Conservation (phyloP, 345 rosid species). For the Toxicodendron radicans region DNA sequence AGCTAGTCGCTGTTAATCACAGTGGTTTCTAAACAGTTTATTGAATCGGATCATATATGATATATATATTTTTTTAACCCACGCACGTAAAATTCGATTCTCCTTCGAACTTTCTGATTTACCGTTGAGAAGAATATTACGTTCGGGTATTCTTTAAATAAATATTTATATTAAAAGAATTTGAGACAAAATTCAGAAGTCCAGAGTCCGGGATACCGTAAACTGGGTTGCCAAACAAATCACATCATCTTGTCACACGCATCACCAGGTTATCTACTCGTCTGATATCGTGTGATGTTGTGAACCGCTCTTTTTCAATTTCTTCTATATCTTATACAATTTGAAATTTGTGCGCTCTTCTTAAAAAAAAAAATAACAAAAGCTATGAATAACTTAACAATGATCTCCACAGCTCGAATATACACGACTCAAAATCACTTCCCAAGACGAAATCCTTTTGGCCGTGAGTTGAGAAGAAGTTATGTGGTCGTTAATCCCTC, state of each 20-base stretch:
- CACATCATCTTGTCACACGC: background rate
- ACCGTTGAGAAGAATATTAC: no score
- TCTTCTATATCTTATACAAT: background rate
- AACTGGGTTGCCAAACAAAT: background rate
- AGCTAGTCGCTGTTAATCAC: no score
- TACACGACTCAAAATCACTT: slow-evolving; percentile 24
- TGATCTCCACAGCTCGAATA: slow-evolving; percentile 48
- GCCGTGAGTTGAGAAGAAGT: slow-evolving; percentile 21
- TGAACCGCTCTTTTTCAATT: background rate
- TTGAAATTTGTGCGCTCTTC: background rate
- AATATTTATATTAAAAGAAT: no score
- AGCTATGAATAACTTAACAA: slow-evolving; percentile 43
- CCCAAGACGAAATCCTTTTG: slow-evolving; percentile 23
- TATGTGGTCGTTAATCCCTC: slow-evolving; percentile 29
- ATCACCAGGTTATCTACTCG: background rate
- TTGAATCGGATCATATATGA: no score
- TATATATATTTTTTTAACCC: no score
- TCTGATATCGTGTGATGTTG: background rate
- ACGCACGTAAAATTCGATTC: no score
- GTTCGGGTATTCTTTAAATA: no score
- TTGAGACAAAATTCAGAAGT: no score
- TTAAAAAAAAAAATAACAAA: no score
- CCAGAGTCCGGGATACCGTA: background rate
- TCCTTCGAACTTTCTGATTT: no score
- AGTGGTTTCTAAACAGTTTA: no score